Evolutionary conservation across 148 eudicot species (phyloP), one percentile per base, ranked within the genome.

Genomic region (Hydrangea macrophylla): DNA sequence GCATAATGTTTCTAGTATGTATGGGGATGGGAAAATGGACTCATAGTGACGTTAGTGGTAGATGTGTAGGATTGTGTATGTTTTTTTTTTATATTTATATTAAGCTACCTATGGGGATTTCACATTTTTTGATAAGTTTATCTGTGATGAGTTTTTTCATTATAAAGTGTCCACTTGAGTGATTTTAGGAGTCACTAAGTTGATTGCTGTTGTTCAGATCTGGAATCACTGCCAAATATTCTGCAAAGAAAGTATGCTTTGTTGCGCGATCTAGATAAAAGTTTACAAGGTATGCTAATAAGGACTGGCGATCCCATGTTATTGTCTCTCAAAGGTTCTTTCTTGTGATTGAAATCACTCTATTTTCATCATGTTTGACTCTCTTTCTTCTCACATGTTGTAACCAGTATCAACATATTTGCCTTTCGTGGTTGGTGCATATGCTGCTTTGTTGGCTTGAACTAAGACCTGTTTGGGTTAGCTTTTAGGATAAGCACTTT

Each of bases 181-280:
- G 40, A 30, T 23, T 31, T 13, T 36, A 31, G 48, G 6, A 35
- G 60, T 67, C 44, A 17, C 50, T 62, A 62, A 37, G 37, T 26
- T 54, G 54, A 9, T 54, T 50, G 5, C 50, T 25, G 50, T 56
- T 23, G 31, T 77, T 23, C 82, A 92, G 98, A 86, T 82, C 70
- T 92, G 66, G 98, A 90, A 77, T 85, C 88, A 64, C 81, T 92
- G 68, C 94, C 98, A 55, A 84, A 77, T 73, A 88, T 79, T 37
- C 69, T 92, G 72, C 94, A 85, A 67, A 84, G 80, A 87, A 92
- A 92, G 76, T 92, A 92, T 57, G 86, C 92, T 11, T 74, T 92
- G 60, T 72, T 92, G 72, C 90, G 86, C 31, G 96, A 92, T 74
- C 73, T 92, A 61, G 98, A 92, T 82, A 86, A 85, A 76, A 92